A percentile compares a stretch with the other conserved stretches of the same genome.
phyloP scores from a whole-genome alignment of 2,329 filamentous ascomycete genomes.

The Microdochium bolleyi region DNA sequence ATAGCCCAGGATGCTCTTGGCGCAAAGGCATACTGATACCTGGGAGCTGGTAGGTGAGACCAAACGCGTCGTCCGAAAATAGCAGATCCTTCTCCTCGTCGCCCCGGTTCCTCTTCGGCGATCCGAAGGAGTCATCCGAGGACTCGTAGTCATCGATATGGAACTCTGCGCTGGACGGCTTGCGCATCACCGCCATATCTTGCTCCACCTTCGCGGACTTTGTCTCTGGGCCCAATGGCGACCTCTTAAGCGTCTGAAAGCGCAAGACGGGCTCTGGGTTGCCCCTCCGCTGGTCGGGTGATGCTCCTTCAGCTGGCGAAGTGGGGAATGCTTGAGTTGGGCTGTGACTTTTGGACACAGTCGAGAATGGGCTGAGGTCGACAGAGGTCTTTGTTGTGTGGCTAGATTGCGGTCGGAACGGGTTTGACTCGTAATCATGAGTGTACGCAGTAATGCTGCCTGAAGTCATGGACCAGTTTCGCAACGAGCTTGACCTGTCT shows the following conservation, averaged over 20 bases:
- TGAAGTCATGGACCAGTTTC: conserved; percentile 33
- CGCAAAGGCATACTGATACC: neutral
- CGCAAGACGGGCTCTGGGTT: conserved; percentile 1
- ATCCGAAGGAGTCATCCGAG: conserved; percentile 11
- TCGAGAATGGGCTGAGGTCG: conserved; percentile 21
- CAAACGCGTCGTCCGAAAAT: conserved; percentile 14
- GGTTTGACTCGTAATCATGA: conserved; percentile 29
- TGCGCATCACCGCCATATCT: neutral
- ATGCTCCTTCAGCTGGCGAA: neutral
- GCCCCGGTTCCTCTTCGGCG: conserved; percentile 7
- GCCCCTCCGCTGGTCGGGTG: conserved; percentile 4
- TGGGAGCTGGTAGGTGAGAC: conserved; percentile 10
- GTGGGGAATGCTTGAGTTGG: conserved; percentile 5
- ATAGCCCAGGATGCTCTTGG: neutral
- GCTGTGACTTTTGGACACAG: conserved; percentile 6
- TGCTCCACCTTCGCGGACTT: conserved; percentile 1
- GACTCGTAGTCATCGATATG: conserved; percentile 13
- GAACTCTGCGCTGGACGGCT: conserved; percentile 5
- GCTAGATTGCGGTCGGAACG: conserved; percentile 30
- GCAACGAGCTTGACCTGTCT: conserved; percentile 25
- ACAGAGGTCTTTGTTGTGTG: conserved; percentile 37
- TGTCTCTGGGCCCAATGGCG: conserved; percentile 1
- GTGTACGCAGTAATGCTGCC: conserved; percentile 22
- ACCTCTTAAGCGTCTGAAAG: neutral
- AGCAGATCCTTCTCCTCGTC: conserved; percentile 18